These are phyloP conservation scores for Aethionema arabicum DNA, from an alignment of 345 rosid genomes.

Conservation along the genomic window DNA sequence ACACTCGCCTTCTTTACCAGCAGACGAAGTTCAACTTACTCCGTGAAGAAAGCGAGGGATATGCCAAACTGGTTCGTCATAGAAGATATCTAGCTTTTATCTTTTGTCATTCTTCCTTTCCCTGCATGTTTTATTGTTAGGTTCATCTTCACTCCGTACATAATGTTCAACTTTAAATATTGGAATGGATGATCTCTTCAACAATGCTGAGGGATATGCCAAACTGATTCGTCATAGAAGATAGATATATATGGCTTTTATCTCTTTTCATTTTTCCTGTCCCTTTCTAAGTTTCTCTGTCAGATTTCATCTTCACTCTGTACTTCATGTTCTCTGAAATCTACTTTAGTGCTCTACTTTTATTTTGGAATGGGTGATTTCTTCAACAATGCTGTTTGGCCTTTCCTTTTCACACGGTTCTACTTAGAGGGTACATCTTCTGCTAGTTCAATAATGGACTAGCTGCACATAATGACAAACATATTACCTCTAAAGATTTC, in stretches of 20 bases:
- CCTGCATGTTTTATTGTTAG: slow-evolving; percentile 16
- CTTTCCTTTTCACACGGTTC: slow-evolving; percentile 28
- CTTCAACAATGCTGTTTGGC: background rate
- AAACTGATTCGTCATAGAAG: slow-evolving; percentile 65
- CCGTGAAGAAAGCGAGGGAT: slow-evolving; percentile 99
- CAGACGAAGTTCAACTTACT: slow-evolving; percentile 98
- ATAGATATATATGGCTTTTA: background rate
- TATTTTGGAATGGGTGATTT: too few relatives aligned
- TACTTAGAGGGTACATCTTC: slow-evolving; percentile 28
- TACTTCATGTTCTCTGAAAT: slow-evolving; percentile 8
- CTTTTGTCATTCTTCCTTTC: slow-evolving; percentile 12
- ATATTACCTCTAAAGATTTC: slow-evolving; percentile 20
- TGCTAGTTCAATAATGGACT: slow-evolving; percentile 20
- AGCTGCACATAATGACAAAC: slow-evolving; percentile 12
- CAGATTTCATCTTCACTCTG: slow-evolving; percentile 23
- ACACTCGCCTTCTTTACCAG: slow-evolving; percentile 97
- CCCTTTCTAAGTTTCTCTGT: slow-evolving; percentile 10
- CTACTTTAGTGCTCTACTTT: too few relatives aligned
- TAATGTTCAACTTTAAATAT: slow-evolving; percentile 14
- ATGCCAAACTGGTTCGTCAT: slow-evolving; percentile 87
- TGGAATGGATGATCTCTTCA: slow-evolving; percentile 22
- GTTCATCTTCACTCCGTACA: slow-evolving; percentile 18
- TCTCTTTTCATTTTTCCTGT: slow-evolving; percentile 10
- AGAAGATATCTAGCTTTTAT: slow-evolving; percentile 14
- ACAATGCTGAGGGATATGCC: slow-evolving; percentile 68